These are phyloP conservation scores for Magnusiomyces paraingens DNA, from an alignment of 1,139 yeast genomes.

Conservation along the genomic window DNA sequence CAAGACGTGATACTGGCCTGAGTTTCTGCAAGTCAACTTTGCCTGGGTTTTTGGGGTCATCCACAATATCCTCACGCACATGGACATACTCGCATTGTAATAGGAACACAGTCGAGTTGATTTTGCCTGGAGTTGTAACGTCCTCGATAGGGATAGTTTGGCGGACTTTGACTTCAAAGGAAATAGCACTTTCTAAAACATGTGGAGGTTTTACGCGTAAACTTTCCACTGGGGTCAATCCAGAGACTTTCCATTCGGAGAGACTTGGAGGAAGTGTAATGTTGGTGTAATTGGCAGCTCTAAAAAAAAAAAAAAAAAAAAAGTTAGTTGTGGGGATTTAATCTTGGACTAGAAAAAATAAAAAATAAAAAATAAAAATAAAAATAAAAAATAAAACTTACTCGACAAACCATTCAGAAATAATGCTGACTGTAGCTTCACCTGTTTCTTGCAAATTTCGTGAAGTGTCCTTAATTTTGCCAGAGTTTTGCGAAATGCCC, in stretches of 20 bases:
- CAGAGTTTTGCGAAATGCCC: conserved; percentile 41
- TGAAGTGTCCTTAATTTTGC: conserved; percentile 43
- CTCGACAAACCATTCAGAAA: conserved; percentile 57
- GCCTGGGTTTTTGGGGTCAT: conserved; percentile 30
- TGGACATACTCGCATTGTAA: conserved; percentile 54
- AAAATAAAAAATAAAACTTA: not conserved
- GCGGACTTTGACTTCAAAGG: conserved; percentile 50
- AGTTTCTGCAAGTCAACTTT: conserved; percentile 42
- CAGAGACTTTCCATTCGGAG: conserved; percentile 52
- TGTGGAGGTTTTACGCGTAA: conserved; percentile 45
- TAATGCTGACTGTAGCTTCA: conserved; percentile 51
- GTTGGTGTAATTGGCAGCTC: conserved; percentile 49
- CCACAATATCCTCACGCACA: conserved; percentile 47
- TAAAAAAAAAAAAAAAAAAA: too few relatives aligned
- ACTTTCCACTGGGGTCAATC: conserved; percentile 45
- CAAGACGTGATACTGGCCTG: conserved; percentile 49
- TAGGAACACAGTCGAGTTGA: conserved; percentile 39
- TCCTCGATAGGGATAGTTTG: conserved; percentile 42
- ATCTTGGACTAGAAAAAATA: not conserved
- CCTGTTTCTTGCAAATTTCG: conserved; percentile 44
- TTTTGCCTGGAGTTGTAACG: conserved; percentile 37
- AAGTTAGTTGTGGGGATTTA: not conserved
- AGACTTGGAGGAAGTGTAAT: conserved; percentile 43
- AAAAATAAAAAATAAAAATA: too few relatives aligned
- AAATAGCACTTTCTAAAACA: conserved; percentile 55